Base-by-base conservation (phyloP, 148 eudicot genomes). In the Simmondsia chinensis region DNA sequence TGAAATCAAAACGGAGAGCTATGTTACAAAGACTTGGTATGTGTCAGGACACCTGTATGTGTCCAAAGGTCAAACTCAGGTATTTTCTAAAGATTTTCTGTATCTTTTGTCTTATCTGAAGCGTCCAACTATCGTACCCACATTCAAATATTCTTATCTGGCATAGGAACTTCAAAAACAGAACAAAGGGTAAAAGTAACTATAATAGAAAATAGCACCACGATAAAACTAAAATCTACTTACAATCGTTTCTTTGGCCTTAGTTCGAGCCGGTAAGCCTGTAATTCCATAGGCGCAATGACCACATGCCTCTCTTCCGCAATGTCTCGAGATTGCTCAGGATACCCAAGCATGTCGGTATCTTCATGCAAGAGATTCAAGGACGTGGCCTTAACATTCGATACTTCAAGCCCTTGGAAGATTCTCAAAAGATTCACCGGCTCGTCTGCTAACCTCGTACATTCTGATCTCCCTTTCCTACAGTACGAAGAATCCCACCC, bases 211-310 rank as follows among this genome's bases (percentile, higher is more conserved):
- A n/a, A n/a, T n/a, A n/a, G n/a, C n/a, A n/a, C n/a, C n/a, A n/a
- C n/a, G n/a, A n/a, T n/a, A n/a, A n/a, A n/a, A n/a, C n/a, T n/a
- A n/a, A n/a, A n/a, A n/a, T n/a, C n/a, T n/a, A n/a, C n/a, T 12
- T 43, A 24, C n/a, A 36, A 43, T 68, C 74, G 76, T 54, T 72
- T 57, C 6, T 38, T 66, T 12, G 82, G 82, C 45, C 58, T 78
- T 33, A 91, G 29, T 41, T 85, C 83, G 39, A 93, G 61, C 50
- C 74, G 76, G 64, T 86, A 93, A 20, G 94, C 89, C 66, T 82
- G 96, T 53, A 93, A 68, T 63, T 93, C 99, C 99, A 86, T 93
- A 19, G 99, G 96, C 10, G 96, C 66, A 33, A 93, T 82, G 29
- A 79, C 64, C 37, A 93, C 63, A 25, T 77, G 79, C 41, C 99